Evolutionary conservation across 208 protist species (phyloP).

Genomic region (Strigomonas culicis): DNA sequence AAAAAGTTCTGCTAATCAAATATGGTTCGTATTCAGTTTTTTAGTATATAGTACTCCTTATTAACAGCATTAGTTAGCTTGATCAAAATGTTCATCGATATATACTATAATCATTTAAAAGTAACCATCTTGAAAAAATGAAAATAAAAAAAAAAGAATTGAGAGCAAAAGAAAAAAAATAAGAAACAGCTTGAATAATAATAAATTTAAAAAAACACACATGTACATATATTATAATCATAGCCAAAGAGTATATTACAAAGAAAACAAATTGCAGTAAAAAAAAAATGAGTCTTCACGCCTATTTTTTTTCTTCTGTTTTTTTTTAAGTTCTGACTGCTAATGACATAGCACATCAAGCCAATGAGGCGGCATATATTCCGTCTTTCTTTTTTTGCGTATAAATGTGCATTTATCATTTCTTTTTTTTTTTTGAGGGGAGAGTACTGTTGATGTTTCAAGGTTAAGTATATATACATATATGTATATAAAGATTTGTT

Average conservation of each 20-base stretch:
- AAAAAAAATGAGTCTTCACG: constrained; percentile 1
- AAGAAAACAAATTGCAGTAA: not conserved
- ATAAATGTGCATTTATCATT: not conserved
- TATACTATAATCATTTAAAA: constrained; percentile 9
- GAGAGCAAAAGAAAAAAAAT: constrained; percentile 6
- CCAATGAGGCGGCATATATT: not conserved
- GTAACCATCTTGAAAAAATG: not conserved
- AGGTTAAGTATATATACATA: not conserved
- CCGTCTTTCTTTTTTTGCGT: not conserved
- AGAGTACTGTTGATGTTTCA: not conserved
- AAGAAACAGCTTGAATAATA: not conserved
- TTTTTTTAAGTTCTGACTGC: not conserved
- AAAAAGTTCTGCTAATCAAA: not conserved
- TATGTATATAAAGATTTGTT: constrained; percentile 1
- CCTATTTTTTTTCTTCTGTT: not conserved
- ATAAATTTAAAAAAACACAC: not conserved
- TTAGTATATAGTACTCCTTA: no score
- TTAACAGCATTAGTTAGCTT: not conserved
- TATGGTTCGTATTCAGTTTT: not conserved
- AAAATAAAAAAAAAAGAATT: constrained; percentile 17
- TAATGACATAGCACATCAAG: not conserved
- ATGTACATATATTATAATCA: not conserved
- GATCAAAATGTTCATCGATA: not conserved
- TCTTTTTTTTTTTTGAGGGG: constrained; percentile 6
- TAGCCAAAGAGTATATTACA: not conserved